Evolutionary conservation across 1,139 yeast species (phyloP).

Genomic region (Saccharomyces uvarum): DNA sequence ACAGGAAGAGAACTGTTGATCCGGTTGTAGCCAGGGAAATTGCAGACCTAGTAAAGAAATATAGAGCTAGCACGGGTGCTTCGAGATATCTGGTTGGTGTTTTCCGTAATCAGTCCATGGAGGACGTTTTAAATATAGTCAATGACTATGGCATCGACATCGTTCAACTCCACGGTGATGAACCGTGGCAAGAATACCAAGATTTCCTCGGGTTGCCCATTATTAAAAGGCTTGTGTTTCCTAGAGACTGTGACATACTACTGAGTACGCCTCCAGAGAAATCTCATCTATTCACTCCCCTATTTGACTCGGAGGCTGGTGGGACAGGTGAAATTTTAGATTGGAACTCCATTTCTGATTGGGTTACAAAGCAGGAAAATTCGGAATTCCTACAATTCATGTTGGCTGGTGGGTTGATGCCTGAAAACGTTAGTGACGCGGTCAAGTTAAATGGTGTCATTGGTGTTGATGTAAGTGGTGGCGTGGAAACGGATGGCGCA

Average conservation of each 20-base stretch:
- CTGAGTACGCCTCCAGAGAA: slow-evolving; percentile 10
- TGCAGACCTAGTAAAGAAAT: slow-evolving; percentile 33
- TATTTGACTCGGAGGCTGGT: slow-evolving; percentile 83
- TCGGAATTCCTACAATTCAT: slow-evolving; percentile 44
- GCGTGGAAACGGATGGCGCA: slow-evolving; percentile 72
- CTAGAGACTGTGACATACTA: slow-evolving; percentile 40
- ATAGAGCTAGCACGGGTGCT: slow-evolving; percentile 9
- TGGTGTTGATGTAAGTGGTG: slow-evolving; percentile 94
- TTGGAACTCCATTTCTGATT: slow-evolving; percentile 50
- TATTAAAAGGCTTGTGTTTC: slow-evolving; percentile 64
- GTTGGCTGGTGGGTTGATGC: slow-evolving; percentile 84
- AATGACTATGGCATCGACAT: slow-evolving; percentile 54
- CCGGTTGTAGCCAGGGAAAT: slow-evolving; percentile 48
- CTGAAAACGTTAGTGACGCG: slow-evolving; percentile 60
- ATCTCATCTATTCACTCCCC: slow-evolving; percentile 43
- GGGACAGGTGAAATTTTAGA: slow-evolving; percentile 80
- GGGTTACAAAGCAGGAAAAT: slow-evolving; percentile 26
- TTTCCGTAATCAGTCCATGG: slow-evolving; percentile 70
- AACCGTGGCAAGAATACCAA: slow-evolving; percentile 48
- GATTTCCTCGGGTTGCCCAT: slow-evolving; percentile 46
- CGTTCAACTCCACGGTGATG: slow-evolving; percentile 86
- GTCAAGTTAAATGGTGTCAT: slow-evolving; percentile 43
- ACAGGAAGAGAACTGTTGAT: slow-evolving; percentile 63
- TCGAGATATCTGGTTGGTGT: slow-evolving; percentile 62
- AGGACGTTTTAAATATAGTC: slow-evolving; percentile 47